Conservation (phyloP, 2,329 filamentous ascomycete species). For the Alternaria brassicae region DNA sequence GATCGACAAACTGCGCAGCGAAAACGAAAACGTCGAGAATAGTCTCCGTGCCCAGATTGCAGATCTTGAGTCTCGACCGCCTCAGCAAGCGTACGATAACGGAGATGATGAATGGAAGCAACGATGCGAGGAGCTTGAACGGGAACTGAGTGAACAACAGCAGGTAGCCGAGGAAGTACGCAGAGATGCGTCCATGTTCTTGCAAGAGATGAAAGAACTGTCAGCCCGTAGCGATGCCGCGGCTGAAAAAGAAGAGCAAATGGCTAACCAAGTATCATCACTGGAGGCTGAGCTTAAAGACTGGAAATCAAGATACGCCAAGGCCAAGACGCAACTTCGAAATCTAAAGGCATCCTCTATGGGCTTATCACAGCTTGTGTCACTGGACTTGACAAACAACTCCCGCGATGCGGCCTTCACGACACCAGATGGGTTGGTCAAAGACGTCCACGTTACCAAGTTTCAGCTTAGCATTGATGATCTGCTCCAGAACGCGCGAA, state of each 20-base stretch:
- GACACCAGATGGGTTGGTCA: slow-evolving; percentile 77
- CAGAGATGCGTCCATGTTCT: slow-evolving; percentile 79
- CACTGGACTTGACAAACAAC: slow-evolving; percentile 68
- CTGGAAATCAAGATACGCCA: slow-evolving; percentile 90
- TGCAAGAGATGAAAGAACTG: slow-evolving; percentile 87
- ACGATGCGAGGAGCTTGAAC: slow-evolving; percentile 55
- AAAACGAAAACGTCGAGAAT: slow-evolving; percentile 69
- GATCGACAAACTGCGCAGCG: slow-evolving; percentile 73
- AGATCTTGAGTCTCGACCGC: slow-evolving; percentile 49
- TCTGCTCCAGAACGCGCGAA: slow-evolving; percentile 77
- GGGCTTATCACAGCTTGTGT: slow-evolving; percentile 69
- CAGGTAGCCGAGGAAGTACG: slow-evolving; percentile 86
- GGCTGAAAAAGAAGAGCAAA: slow-evolving; percentile 80
- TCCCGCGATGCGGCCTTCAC: slow-evolving; percentile 71
- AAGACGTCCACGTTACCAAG: slow-evolving; percentile 90
- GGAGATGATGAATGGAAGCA: slow-evolving; percentile 46
- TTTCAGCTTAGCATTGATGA: slow-evolving; percentile 97
- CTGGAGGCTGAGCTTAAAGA: slow-evolving; percentile 85
- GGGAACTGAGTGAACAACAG: slow-evolving; percentile 77
- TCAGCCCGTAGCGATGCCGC: slow-evolving; percentile 80
- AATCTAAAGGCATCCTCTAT: slow-evolving; percentile 81
- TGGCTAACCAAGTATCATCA: slow-evolving; percentile 75
- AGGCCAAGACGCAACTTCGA: slow-evolving; percentile 84
- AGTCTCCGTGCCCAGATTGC: slow-evolving; percentile 71
- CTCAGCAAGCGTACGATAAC: slow-evolving; percentile 27